Evolutionary conservation across 768 basidiomycete species (phyloP).

Genomic region (Leccinum imitatum): DNA sequence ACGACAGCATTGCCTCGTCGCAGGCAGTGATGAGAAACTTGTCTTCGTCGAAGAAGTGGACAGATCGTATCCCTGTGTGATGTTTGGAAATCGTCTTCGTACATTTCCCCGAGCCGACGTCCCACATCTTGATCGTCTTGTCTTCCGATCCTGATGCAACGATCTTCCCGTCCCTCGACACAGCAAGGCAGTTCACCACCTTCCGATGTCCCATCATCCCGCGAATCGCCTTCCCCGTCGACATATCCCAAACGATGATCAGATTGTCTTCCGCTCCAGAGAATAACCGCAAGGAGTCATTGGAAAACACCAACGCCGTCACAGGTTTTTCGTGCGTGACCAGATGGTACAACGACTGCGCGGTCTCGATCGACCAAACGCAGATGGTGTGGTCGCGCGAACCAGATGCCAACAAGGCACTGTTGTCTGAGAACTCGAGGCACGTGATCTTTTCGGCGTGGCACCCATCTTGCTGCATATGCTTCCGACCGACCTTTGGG

Average conservation of each 20-base stretch:
- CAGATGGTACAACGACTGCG: conserved; percentile 12
- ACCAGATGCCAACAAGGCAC: conserved; percentile 19
- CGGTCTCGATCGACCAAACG: conserved; percentile 24
- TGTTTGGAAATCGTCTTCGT: conserved; percentile 14
- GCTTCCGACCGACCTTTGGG: conserved; percentile 17
- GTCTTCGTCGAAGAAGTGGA: conserved; percentile 16
- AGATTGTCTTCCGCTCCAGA: conserved; percentile 28
- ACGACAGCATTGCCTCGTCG: conserved; percentile 8
- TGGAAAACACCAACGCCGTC: conserved; percentile 21
- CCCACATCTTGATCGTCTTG: conserved; percentile 27
- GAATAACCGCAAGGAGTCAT: conserved; percentile 16
- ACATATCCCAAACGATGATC: conserved; percentile 25
- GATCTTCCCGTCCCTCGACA: conserved; percentile 20
- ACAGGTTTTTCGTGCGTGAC: conserved; percentile 19
- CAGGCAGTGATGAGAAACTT: conserved; percentile 9
- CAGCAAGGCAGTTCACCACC: conserved; percentile 14
- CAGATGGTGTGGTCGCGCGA: conserved; percentile 17
- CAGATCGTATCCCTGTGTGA: conserved; percentile 8
- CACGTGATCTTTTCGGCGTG: conserved; percentile 18
- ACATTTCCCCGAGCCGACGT: conserved; percentile 17
- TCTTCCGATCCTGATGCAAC: conserved; percentile 27
- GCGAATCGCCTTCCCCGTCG: conserved; percentile 11
- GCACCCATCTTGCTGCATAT: conserved; percentile 14
- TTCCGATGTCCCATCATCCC: conserved; percentile 25
- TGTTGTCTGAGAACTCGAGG: conserved; percentile 19